Conservation (phyloP, 2,329 filamentous ascomycete species). For the Fusarium sp. region DNA sequence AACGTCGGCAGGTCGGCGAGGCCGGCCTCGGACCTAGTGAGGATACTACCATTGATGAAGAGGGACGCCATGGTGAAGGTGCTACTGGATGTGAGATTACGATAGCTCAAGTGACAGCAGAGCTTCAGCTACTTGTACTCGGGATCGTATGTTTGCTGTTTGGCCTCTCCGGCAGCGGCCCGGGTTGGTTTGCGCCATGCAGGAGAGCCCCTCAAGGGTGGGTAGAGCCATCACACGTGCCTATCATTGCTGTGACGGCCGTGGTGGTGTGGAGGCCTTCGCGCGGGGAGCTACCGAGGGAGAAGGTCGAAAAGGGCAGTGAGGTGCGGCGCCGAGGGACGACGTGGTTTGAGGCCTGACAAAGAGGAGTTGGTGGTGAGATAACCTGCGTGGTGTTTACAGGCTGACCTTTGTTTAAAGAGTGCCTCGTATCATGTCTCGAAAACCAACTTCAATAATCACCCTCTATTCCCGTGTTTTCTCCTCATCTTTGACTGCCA, state of each 20-base stretch:
- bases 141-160: neutral
- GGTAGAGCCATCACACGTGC: constrained; percentile 23
- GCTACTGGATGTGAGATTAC: neutral
- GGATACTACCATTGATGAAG: constrained; percentile 47
- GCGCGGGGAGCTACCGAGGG: constrained; percentile 6
- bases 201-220: constrained; percentile 25
- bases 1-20: constrained; percentile 45
- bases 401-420: neutral
- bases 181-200: constrained; percentile 4
- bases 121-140: constrained; percentile 29
- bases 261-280: constrained; percentile 16
- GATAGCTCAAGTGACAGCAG: neutral
- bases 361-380: neutral
- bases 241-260: constrained; percentile 18
- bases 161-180: constrained; percentile 12
- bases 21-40: constrained; percentile 40
- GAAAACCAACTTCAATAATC: neutral
- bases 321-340: neutral
- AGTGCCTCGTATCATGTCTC: neutral
- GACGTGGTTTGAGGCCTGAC: neutral
- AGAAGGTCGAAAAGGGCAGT: neutral
- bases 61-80: constrained; percentile 33
- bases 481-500: neutral
- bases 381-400: neutral
- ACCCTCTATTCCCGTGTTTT: neutral